Evolutionary conservation across 2,329 filamentous ascomycete species (phyloP).

Genomic region (Magnaporthiopsis incrustans): DNA sequence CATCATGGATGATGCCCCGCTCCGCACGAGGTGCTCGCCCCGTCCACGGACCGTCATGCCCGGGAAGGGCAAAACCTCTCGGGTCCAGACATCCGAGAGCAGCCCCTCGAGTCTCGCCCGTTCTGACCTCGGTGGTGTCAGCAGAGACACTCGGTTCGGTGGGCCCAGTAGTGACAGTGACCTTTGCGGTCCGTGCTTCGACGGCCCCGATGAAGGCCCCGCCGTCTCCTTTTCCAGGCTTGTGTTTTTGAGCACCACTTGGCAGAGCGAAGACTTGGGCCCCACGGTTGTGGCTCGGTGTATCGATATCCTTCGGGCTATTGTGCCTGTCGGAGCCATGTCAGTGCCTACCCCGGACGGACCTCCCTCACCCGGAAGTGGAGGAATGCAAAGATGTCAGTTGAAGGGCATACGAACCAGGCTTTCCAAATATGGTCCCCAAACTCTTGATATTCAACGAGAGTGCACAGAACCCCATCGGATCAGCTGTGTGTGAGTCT

Average conservation of each 20-base stretch:
- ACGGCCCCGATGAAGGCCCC: constrained; percentile 21
- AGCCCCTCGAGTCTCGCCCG: constrained; percentile 67
- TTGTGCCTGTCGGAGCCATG: constrained; percentile 35
- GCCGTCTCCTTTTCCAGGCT: constrained; percentile 54
- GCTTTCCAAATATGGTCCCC: constrained; percentile 66
- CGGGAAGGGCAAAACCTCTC: constrained; percentile 71
- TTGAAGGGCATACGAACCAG: constrained; percentile 36
- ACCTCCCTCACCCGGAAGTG: background rate
- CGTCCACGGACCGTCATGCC: constrained; percentile 62
- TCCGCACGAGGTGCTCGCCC: constrained; percentile 64
- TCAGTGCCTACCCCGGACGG: constrained; percentile 1
- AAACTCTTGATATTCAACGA: constrained; percentile 64
- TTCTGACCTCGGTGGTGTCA: constrained; percentile 68
- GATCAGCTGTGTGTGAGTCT: constrained; percentile 35
- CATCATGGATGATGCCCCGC: constrained; percentile 80
- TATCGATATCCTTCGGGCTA: constrained; percentile 65
- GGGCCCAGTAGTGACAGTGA: constrained; percentile 74
- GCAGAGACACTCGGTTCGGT: constrained; percentile 55
- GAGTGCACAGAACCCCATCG: constrained; percentile 53
- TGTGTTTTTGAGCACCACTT: constrained; percentile 84
- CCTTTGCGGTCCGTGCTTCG: constrained; percentile 54
- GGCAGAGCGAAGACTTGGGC: constrained; percentile 57
- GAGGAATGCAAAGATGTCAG: background rate
- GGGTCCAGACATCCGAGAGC: constrained; percentile 76
- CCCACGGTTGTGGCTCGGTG: constrained; percentile 70